Base-by-base conservation (phyloP, 2,329 filamentous ascomycete species). In the Macrophomina pseudophaseolina region DNA sequence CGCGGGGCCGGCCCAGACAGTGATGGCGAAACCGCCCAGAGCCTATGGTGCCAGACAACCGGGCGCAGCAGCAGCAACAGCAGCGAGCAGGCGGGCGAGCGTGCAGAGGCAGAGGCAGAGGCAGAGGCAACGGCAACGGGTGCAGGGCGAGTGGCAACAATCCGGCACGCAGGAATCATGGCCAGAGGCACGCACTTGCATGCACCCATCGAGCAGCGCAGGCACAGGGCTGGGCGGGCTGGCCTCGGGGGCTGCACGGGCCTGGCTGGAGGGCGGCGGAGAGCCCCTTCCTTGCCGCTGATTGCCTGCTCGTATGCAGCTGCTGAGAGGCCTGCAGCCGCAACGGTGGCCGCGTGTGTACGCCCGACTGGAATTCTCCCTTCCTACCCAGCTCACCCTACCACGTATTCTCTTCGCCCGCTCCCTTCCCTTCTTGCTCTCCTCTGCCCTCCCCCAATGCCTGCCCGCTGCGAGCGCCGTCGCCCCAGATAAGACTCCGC, bases 1-100 rank as follows among this genome's bases (percentile, higher is more conserved):
- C 44, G 54, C 58, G 58, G 44, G 58, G 30, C 58, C 30, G 42
- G 38, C 79, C 79, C 38, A 76, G 78, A 0, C 77, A 75, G 33
- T 30, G 12, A 58, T 32, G 54, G 54, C 54, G 54, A 58, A 58
- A 58, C 54, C 23, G 54, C 54, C 16, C 35, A 30, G 12, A 75
- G 74, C 30, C 18, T 35, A 46, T 35, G 38, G 53, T 28, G 53
- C 32, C n/a, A 30, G 5, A 38, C 54, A 32, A 9, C 28, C 33
- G 9, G 9, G 16, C 12, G n/a, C 40, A 32, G 33, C 30, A 28
- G 18, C 23, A 51, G n/a, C 48, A 18, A 35, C 11, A 18, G n/a
- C 32, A 32, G 35, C 35, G 35, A 16, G n/a, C 49, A 23, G 28
- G 48, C 18, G 28, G 11, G 11, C 28, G n/a, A 49, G 18, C 18